Base-by-base conservation (phyloP, 805 yeast genomes). In the Teunomyces stri region DNA sequence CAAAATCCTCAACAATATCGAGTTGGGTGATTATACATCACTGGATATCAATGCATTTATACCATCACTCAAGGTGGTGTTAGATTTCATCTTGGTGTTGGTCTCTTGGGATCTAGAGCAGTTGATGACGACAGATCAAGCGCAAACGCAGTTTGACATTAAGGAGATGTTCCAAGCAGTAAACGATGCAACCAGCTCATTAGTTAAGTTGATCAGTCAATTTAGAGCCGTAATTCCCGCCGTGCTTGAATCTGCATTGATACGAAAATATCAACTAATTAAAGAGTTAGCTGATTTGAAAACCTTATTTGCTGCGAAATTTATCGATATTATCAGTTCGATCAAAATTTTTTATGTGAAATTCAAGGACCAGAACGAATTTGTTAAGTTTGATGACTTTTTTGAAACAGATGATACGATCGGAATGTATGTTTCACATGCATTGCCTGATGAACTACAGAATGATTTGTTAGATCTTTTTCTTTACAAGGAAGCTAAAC, bases 401-500 rank as follows among this genome's bases (percentile, higher is more conserved):
- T 71, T 68, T 47, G 62, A 61, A 11, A 47, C 47, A 6, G 49
- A 50, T 6, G 47, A 48, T 0, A 53, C 51, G 6, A 29, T 63
- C 7, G 63, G 60, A 5, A 50, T 46, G 22, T 59, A 49, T 18
- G 49, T 63, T 20, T 36, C 44, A 7, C 57, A 64, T 5, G 45
- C 49, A 6, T 43, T 78, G 1, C 66, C 74, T 1, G 41, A 45
- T 0, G 56, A 57, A 1, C 30, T 72, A 2, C 69, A 70, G 47
- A 52, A 55, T 0, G 55, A 65, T 2, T 52, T 82, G 11, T 45
- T 74, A 47, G 59, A 68, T n/a, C 56, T 75, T 3, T 84, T 76
- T 51, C 65, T 82, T 49, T 58, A 70, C 18, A 71, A 75, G 48
- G 89, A 84, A 53, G 68, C 75, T 5, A 65, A 67, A 18, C 53